These are phyloP conservation scores for Aspergillus japonicus DNA, from an alignment of 2,329 filamentous ascomycete genomes.

Conservation along the genomic window DNA sequence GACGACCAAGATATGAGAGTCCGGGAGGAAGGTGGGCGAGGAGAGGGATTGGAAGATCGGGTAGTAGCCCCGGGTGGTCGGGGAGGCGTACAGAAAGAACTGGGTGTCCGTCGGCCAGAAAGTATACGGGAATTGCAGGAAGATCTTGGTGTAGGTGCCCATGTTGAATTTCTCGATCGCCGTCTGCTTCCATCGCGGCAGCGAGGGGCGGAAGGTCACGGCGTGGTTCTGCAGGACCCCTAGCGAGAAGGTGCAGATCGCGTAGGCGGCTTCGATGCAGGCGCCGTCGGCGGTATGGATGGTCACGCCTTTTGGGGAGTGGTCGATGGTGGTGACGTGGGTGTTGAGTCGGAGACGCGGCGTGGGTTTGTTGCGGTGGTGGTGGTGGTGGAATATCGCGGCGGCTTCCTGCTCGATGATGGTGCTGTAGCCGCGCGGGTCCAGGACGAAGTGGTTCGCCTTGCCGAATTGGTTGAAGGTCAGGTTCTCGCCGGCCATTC, in stretches of 20 bases:
- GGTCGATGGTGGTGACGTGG: constrained; percentile 55
- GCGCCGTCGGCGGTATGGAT: constrained; percentile 54
- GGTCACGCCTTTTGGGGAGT: constrained; percentile 54
- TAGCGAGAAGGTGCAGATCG: constrained; percentile 66
- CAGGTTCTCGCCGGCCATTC: constrained; percentile 56
- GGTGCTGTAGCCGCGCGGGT: constrained; percentile 61
- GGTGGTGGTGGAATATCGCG: constrained; percentile 52
- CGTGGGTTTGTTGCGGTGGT: constrained; percentile 43
- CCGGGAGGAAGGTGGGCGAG: constrained; percentile 57
- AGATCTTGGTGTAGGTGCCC: constrained; percentile 73
- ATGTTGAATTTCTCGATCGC: constrained; percentile 65
- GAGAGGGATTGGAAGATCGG: constrained; percentile 66
- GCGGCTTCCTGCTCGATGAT: constrained; percentile 58
- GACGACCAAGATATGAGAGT: constrained; percentile 64
- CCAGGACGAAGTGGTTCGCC: constrained; percentile 61
- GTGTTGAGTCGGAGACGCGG: constrained; percentile 59
- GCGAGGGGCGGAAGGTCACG: constrained; percentile 57
- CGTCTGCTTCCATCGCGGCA: constrained; percentile 64
- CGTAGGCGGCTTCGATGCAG: constrained; percentile 61
- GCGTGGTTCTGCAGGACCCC: constrained; percentile 65
- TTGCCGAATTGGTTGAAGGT: constrained; percentile 64
- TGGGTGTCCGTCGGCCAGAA: constrained; percentile 63
- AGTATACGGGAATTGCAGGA: constrained; percentile 64
- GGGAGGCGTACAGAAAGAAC: constrained; percentile 55
- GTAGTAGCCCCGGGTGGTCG: constrained; percentile 52